Conservation (phyloP, 306 rosid species). For the Oemleria cerasiformis region DNA sequence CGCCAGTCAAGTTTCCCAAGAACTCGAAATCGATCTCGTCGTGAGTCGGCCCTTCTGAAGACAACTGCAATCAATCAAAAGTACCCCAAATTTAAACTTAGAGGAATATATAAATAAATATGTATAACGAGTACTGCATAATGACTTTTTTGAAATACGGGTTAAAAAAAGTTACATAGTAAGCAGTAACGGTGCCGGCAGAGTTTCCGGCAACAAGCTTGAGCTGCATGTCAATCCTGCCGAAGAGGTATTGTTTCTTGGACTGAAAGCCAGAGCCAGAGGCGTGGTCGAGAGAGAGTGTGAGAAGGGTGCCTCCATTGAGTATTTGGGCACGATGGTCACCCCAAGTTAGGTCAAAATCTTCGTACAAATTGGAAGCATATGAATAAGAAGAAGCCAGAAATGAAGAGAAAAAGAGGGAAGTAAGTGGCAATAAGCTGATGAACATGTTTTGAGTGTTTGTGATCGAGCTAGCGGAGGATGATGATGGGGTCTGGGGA, state of each 20-base stretch:
- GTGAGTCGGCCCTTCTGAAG: conserved; percentile 29
- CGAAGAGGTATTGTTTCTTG: conserved; percentile 32
- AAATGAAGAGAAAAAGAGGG: neutral
- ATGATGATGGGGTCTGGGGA: neutral
- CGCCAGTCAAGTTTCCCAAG: conserved; percentile 34
- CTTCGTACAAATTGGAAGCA: conserved; percentile 19
- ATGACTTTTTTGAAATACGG: too few relatives aligned
- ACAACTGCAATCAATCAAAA: conserved; percentile 14
- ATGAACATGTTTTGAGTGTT: neutral
- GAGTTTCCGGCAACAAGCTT: conserved; percentile 38
- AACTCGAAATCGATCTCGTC: conserved; percentile 44
- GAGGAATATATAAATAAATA: too few relatives aligned
- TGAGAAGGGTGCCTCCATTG: conserved; percentile 26
- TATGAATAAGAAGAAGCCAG: neutral
- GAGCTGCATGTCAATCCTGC: conserved; percentile 35
- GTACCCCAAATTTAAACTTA: neutral
- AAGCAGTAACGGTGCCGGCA: conserved; percentile 39
- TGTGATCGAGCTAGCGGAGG: neutral
- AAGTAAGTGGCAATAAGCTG: neutral
- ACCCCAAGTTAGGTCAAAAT: conserved; percentile 32
- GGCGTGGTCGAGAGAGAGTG: conserved; percentile 27
- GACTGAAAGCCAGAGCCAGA: conserved; percentile 41
- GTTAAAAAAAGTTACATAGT: conserved; percentile 15
- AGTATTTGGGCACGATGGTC: conserved; percentile 28
- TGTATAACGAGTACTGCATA: too few relatives aligned